Conservation (phyloP, 2,329 filamentous ascomycete genomes). For the Penicillium sp. region DNA sequence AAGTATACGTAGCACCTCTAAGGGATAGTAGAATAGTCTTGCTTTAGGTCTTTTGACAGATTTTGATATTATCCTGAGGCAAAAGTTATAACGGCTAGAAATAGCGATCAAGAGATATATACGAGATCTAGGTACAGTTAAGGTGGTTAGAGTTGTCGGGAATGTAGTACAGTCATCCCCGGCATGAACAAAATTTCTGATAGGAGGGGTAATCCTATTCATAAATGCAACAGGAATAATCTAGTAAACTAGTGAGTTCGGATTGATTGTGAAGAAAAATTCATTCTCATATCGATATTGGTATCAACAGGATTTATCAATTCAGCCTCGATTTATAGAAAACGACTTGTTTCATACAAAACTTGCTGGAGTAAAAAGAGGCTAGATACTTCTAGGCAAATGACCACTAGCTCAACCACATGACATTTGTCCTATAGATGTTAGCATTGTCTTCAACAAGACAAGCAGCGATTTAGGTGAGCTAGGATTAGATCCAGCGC, state of each 20-base stretch:
- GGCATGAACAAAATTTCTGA: slow-evolving; percentile 62
- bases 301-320: slow-evolving; percentile 9
- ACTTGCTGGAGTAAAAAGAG: slow-evolving; percentile 60
- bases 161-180: slow-evolving; percentile 60
- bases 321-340: not conserved
- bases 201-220: slow-evolving; percentile 46
- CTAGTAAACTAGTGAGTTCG: slow-evolving; percentile 30
- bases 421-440: slow-evolving; percentile 61
- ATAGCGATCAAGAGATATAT: slow-evolving; percentile 38
- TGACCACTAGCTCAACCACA: slow-evolving; percentile 45
- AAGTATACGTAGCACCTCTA: slow-evolving; percentile 67
- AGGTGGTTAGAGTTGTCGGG: slow-evolving; percentile 55
- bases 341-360: not conserved
- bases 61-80: slow-evolving; percentile 46
- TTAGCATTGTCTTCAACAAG: slow-evolving; percentile 34
- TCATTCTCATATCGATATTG: slow-evolving; percentile 20
- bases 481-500: slow-evolving; percentile 39
- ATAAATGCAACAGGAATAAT: slow-evolving; percentile 68
- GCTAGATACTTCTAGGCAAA: slow-evolving; percentile 58
- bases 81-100: slow-evolving; percentile 9
- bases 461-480: slow-evolving; percentile 63
- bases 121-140: slow-evolving; percentile 64
- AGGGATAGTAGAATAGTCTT: slow-evolving; percentile 73
- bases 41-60: slow-evolving; percentile 62
- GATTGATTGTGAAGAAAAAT: not conserved